Conservation (phyloP, 2,329 filamentous ascomycete species). For the Apiospora phragmitis region DNA sequence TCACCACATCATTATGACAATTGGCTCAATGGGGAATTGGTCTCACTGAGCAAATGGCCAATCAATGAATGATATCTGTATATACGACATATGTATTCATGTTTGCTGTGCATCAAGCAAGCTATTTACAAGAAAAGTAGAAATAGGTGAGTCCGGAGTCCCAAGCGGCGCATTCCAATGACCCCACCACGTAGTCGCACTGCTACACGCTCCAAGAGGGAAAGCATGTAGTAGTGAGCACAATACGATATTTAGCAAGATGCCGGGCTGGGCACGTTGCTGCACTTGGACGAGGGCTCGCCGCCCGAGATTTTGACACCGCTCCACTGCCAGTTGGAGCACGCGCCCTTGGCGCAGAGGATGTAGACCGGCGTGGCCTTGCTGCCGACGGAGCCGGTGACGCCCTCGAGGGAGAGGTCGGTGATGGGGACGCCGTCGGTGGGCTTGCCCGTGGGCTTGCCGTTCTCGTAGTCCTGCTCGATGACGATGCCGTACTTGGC, state of each 20-base stretch:
- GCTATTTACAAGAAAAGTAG: neutral
- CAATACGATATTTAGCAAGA: slow-evolving; percentile 20
- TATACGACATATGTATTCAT: neutral
- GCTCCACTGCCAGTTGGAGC: slow-evolving; percentile 37
- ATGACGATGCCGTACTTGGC: slow-evolving; percentile 57
- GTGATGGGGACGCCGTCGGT: slow-evolving; percentile 49
- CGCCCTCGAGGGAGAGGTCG: slow-evolving; percentile 38
- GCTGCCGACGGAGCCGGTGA: slow-evolving; percentile 39
- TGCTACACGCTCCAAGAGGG: neutral
- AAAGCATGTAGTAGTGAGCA: neutral
- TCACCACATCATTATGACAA: neutral
- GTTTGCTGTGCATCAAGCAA: neutral
- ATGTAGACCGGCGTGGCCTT: slow-evolving; percentile 35
- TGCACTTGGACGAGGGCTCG: slow-evolving; percentile 55
- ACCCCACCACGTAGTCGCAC: too few relatives aligned
- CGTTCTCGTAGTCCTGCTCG: slow-evolving; percentile 45
- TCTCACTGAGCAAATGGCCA: neutral
- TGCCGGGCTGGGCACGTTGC: slow-evolving; percentile 42
- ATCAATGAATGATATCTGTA: neutral
- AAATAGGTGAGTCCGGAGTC: neutral
- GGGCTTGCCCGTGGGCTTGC: slow-evolving; percentile 38
- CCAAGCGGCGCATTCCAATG: neutral
- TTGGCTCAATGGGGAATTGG: neutral
- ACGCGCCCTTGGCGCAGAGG: slow-evolving; percentile 39
- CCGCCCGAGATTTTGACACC: slow-evolving; percentile 39